Conservation (phyloP, 2,329 filamentous ascomycete species). For the Epichloe glyceriae region DNA sequence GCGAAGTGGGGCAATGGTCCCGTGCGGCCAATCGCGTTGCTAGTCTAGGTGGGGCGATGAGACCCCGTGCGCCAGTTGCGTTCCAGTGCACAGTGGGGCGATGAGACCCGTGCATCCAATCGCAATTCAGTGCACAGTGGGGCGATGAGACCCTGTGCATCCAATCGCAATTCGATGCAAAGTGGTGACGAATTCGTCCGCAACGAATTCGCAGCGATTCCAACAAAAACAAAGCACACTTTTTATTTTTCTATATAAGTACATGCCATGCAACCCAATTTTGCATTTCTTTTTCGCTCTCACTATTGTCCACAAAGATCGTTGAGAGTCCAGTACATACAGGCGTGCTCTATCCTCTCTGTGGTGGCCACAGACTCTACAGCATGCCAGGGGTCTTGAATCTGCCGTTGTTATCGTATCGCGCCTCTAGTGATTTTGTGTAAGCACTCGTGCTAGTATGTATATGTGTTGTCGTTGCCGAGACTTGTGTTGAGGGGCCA, state of each 20-base stretch:
- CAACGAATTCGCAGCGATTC: too few species aligned
- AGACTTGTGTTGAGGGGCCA: too few species aligned
- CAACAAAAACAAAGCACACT: background rate
- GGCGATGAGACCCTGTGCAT: too few species aligned
- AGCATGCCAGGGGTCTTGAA: constrained; percentile 24
- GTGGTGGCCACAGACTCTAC: constrained; percentile 6
- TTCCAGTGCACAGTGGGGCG: too few species aligned
- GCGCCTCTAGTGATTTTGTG: constrained; percentile 23
- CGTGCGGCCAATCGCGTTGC: too few species aligned
- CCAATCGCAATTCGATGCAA: too few species aligned
- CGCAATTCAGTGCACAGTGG: too few species aligned
- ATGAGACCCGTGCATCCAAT: too few species aligned
- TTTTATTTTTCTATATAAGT: background rate
- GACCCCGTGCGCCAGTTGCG: too few species aligned
- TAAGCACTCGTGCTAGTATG: background rate
- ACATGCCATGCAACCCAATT: background rate
- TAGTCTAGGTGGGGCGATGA: too few species aligned
- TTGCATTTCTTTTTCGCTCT: background rate
- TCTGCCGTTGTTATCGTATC: constrained; percentile 32
- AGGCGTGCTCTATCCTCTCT: background rate
- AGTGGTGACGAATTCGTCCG: too few species aligned
- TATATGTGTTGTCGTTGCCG: background rate
- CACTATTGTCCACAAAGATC: background rate
- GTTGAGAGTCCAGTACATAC: background rate
- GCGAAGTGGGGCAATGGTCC: too few species aligned